Evolutionary conservation across 225 moss, liverwort and hornwort species (phyloP), one percentile per base, ranked within the genome.

Genomic region (Sphagnum tenellum): DNA sequence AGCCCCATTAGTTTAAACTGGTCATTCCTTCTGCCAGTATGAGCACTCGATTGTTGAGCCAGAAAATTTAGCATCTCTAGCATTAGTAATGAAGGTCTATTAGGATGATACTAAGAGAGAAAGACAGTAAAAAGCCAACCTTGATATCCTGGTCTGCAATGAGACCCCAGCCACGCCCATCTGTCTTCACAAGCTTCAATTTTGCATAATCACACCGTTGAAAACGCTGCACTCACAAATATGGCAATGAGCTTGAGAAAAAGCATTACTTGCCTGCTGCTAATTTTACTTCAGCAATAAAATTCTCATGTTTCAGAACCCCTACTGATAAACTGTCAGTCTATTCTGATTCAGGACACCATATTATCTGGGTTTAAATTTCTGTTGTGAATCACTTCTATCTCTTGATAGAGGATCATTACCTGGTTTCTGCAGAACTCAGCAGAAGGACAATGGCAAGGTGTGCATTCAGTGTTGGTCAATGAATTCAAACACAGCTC

Each of bases 341-440:
- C 46, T 12, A 48, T 8, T 46, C 54, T 46, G 44, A 51, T 12
- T 29, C 29, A 29, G 29, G 29, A 29, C 29, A 29, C 29, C 29
- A 29, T 29, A 29, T 29, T 29, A 29, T 29, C 29, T 29, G 1
- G 29, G 29, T 29, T 29, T 29, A 29, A 29, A 29, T 29, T 1
- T 3, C 13, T 48, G 12, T 47, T 4, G 3, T 48, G 44, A 60
- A 60, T 45, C 44, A 55, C 44, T 45, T 47, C 47, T 62, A 11
- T 49, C 45, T 55, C 48, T 49, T 56, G 8, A 4, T 64, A 66
- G 53, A 57, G 14, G 44, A 67, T 3, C 50, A 63, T 67, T 56
- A 78, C 81, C 71, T 81, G 85, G 74, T 82, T 89, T 73, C 71
- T 74, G 62, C 82, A 89, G 7, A 71, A 71, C 11, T 75, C 68